Percentiles rank a stretch among this genome's conserved stretches.
Conservation (phyloP, 2,329 filamentous ascomycete genomes). For the Aspergillus pseudonomiae region DNA sequence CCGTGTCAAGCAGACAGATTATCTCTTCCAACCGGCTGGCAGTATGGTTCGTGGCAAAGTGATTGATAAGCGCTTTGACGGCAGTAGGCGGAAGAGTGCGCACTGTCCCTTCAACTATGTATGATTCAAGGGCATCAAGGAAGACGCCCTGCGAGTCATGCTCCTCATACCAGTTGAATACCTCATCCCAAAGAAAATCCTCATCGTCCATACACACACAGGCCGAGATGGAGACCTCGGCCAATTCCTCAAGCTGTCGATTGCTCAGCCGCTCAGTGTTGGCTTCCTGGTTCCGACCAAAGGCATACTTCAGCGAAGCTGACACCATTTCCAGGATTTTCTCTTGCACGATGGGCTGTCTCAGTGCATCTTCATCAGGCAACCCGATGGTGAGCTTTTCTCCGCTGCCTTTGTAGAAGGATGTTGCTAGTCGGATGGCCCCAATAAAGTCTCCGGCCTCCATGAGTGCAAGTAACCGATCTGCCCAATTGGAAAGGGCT, state of each 20-base stretch:
- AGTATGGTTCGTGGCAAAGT: slow-evolving; percentile 76
- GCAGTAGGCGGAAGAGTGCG: slow-evolving; percentile 76
- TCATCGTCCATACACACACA: slow-evolving; percentile 76
- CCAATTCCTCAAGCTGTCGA: slow-evolving; percentile 72
- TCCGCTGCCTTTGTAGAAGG: slow-evolving; percentile 88
- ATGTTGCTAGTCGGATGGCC: slow-evolving; percentile 85
- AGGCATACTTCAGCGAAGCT: slow-evolving; percentile 87
- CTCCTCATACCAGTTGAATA: slow-evolving; percentile 89
- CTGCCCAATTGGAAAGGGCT: slow-evolving; percentile 94
- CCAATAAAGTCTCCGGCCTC: slow-evolving; percentile 94
- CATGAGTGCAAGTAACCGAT: slow-evolving; percentile 90
- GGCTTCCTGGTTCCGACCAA: slow-evolving; percentile 63
- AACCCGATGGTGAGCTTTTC: slow-evolving; percentile 93
- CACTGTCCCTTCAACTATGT: slow-evolving; percentile 78
- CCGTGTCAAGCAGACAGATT: slow-evolving; percentile 88
- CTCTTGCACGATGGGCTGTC: slow-evolving; percentile 82
- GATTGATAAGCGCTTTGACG: slow-evolving; percentile 80
- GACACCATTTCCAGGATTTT: slow-evolving; percentile 92
- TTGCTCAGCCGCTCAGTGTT: slow-evolving; percentile 56
- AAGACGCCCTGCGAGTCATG: slow-evolving; percentile 73
- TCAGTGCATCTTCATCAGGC: slow-evolving; percentile 75
- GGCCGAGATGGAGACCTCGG: slow-evolving; percentile 79
- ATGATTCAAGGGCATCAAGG: slow-evolving; percentile 83
- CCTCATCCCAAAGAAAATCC: slow-evolving; percentile 87
- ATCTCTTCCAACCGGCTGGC: slow-evolving; percentile 86